phyloP scores from a whole-genome alignment of 2,329 filamentous ascomycete species.

The Hymenoscyphus scutula region DNA sequence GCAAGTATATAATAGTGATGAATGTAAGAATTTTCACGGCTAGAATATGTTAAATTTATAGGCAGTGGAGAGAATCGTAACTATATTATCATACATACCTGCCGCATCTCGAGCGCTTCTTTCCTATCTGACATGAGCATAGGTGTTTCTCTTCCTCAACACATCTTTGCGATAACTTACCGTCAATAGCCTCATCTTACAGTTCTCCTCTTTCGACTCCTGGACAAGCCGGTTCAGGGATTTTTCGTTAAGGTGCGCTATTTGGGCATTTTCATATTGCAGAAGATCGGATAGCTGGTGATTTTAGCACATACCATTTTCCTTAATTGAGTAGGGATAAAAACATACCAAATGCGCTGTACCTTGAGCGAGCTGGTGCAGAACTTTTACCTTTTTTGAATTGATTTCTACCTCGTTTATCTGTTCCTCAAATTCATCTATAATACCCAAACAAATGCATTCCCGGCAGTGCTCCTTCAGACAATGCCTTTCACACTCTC shows the following conservation, averaged over 20 bases:
- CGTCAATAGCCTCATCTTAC: slow-evolving; percentile 19
- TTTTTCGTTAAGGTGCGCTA: slow-evolving; percentile 16
- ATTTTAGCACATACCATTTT: neutral
- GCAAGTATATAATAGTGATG: slow-evolving; percentile 3
- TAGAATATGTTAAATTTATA: neutral
- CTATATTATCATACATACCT: slow-evolving; percentile 1
- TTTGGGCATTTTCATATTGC: slow-evolving; percentile 20
- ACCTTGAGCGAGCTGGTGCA: slow-evolving; percentile 17
- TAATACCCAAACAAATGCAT: slow-evolving; percentile 13
- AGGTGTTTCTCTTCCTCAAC: neutral
- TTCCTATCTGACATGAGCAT: slow-evolving; percentile 8
- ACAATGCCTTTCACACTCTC: slow-evolving; percentile 13
- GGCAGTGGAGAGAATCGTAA: neutral
- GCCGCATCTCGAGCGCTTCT: slow-evolving; percentile 20
- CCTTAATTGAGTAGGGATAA: neutral
- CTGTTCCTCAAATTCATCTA: slow-evolving; percentile 19
- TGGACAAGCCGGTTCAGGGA: slow-evolving; percentile 12
- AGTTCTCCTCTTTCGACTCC: slow-evolving; percentile 21
- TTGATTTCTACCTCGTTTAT: slow-evolving; percentile 14
- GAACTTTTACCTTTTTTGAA: slow-evolving; percentile 14
- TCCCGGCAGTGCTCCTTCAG: neutral
- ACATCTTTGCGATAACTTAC: slow-evolving; percentile 2
- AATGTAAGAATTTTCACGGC: slow-evolving; percentile 22
- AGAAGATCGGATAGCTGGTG: slow-evolving; percentile 19
- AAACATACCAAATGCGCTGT: slow-evolving; percentile 17